Conservation (phyloP, 2,329 filamentous ascomycete genomes). For the Torrubiellomyces zombiae region DNA sequence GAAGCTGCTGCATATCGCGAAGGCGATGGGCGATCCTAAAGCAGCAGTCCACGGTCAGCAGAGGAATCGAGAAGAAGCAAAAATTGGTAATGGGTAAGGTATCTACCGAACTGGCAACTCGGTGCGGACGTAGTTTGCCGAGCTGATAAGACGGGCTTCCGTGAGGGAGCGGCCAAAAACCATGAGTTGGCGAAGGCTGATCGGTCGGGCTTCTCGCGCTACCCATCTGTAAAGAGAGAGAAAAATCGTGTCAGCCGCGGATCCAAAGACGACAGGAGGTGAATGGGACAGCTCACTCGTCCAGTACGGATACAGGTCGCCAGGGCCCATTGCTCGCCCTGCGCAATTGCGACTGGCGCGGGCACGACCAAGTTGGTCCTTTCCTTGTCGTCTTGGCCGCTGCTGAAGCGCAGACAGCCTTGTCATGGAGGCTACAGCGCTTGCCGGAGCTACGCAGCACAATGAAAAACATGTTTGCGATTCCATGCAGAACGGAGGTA, state of each 20-base stretch:
- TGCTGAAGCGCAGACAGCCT: conserved; percentile 5
- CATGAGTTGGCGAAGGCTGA: conserved; percentile 88
- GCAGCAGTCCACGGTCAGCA: not conserved
- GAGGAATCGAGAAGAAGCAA: not conserved
- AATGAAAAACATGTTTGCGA: conserved; percentile 25
- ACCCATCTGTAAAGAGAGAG: conserved; percentile 54
- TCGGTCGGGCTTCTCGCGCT: conserved; percentile 78
- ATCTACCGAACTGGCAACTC: conserved; percentile 40
- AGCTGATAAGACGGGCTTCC: conserved; percentile 75
- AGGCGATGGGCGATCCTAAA: conserved; percentile 75
- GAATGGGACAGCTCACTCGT: conserved; percentile 33
- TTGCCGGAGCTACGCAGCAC: conserved; percentile 28
- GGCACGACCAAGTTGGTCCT: not conserved
- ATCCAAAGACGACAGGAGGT: not conserved
- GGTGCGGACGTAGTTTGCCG: conserved; percentile 91
- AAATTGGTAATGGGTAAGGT: no score
- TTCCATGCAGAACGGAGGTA: conserved; percentile 16
- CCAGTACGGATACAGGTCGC: conserved; percentile 46
- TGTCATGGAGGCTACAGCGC: conserved; percentile 17
- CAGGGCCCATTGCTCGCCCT: conserved; percentile 25
- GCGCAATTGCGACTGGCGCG: conserved; percentile 6
- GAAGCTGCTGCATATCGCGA: conserved; percentile 90
- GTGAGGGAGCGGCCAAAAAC: conserved; percentile 92
- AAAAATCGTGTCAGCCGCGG: conserved; percentile 4
- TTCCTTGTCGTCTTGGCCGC: no score